phyloP scores from a whole-genome alignment of 73 alveolate species.

The Breviolum minutum region DNA sequence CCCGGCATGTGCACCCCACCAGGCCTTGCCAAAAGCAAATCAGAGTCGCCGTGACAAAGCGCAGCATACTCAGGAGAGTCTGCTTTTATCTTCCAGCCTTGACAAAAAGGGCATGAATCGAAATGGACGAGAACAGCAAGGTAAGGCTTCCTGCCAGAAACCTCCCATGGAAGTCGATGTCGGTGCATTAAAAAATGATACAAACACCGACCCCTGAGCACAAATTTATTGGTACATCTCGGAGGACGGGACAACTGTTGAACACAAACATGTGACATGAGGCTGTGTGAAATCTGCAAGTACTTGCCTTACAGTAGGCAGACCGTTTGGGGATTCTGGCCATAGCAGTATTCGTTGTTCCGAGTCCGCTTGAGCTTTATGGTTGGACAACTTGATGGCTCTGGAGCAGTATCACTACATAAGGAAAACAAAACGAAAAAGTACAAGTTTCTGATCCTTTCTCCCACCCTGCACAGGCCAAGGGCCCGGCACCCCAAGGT shows the following conservation, averaged over 20 bases:
- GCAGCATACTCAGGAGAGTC: conserved; percentile 22
- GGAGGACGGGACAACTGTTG: too few relatives aligned
- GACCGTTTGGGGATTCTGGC: not conserved
- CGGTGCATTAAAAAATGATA: too few relatives aligned
- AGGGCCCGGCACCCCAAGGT: conserved; percentile 45
- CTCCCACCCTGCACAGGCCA: not conserved
- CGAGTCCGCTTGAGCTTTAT: not conserved
- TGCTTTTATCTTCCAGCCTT: conserved; percentile 77
- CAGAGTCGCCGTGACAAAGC: conserved; percentile 56
- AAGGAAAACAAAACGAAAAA: not conserved
- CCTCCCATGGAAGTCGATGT: too few relatives aligned
- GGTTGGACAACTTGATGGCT: not conserved
- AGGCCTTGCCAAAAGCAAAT: conserved; percentile 67
- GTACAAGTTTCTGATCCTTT: not conserved
- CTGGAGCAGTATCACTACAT: too few relatives aligned
- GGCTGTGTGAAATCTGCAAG: not conserved
- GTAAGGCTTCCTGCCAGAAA: too few relatives aligned
- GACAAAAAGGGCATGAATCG: not conserved
- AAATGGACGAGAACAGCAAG: not conserved
- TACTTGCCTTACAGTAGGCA: not conserved
- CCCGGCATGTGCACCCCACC: not conserved
- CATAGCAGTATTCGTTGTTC: not conserved
- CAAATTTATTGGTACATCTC: too few relatives aligned
- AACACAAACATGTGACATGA: not conserved
- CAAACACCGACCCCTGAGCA: too few relatives aligned